phyloP scores from a whole-genome alignment of 768 basidiomycete genomes.

The Serendipita indica region DNA sequence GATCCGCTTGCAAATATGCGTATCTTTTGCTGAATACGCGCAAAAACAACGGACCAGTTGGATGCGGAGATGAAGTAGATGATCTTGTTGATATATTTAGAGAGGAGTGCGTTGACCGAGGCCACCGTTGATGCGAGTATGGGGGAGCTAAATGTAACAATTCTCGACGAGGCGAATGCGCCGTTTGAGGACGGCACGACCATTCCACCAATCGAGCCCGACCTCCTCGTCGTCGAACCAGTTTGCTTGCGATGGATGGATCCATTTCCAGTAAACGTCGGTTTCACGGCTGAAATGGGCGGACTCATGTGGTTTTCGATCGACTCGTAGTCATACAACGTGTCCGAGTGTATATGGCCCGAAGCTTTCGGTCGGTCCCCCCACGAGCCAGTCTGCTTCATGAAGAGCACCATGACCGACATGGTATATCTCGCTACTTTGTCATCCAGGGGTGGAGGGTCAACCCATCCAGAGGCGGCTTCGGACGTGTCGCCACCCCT shows the following conservation, averaged over 20 bases:
- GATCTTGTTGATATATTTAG: conserved; percentile 60
- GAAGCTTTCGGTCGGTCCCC: conserved; percentile 45
- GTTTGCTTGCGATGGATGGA: background rate
- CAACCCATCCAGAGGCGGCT: conserved; percentile 33
- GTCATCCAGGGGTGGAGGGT: conserved; percentile 66
- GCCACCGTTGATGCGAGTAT: conserved; percentile 39
- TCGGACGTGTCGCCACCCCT: conserved; percentile 16
- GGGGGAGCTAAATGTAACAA: conserved; percentile 22
- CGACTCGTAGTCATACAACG: conserved; percentile 60
- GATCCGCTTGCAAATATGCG: conserved; percentile 38
- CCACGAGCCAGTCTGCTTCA: conserved; percentile 50
- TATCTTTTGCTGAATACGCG: conserved; percentile 54
- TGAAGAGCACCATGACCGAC: conserved; percentile 68
- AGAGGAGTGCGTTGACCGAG: conserved; percentile 46
- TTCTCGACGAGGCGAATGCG: background rate
- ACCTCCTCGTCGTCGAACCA: background rate
- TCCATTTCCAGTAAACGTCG: conserved; percentile 12
- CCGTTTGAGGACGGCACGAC: background rate
- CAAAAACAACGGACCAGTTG: conserved; percentile 70
- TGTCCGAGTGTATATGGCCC: conserved; percentile 44
- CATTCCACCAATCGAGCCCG: background rate
- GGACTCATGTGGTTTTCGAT: conserved; percentile 25
- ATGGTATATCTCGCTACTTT: conserved; percentile 66
- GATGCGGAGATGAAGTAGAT: conserved; percentile 77
- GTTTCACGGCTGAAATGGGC: conserved; percentile 17